Percentiles rank a stretch among this genome's conserved stretches.
phyloP scores from a whole-genome alignment of 2,329 filamentous ascomycete species.

The Claviceps monticola region DNA sequence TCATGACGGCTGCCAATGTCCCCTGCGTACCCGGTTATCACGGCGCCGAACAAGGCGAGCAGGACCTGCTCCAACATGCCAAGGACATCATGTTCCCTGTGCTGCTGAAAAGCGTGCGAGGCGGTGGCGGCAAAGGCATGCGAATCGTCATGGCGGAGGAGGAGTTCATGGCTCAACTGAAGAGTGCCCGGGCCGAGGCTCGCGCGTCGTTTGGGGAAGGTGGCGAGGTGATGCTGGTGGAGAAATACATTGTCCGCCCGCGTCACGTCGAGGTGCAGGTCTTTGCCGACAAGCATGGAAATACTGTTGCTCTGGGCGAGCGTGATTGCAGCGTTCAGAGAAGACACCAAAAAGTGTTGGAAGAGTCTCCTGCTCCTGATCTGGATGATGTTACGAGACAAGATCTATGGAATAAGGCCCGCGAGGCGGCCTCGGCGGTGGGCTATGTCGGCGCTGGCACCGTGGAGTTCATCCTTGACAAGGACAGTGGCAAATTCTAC shows the following conservation, averaged over 20 bases:
- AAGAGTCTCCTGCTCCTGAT: slow-evolving; percentile 72
- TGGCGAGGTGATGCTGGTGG: slow-evolving; percentile 68
- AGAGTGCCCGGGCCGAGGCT: slow-evolving; percentile 62
- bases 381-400: slow-evolving; percentile 42
- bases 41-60: slow-evolving; percentile 62
- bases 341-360: slow-evolving; percentile 80
- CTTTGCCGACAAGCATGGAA: slow-evolving; percentile 69
- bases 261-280: slow-evolving; percentile 85
- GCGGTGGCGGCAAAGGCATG: slow-evolving; percentile 77
- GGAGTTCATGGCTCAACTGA: slow-evolving; percentile 58
- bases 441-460: slow-evolving; percentile 84
- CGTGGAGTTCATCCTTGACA: slow-evolving; percentile 82
- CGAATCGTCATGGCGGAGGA: slow-evolving; percentile 54
- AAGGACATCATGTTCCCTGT: slow-evolving; percentile 56
- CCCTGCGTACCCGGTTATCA: slow-evolving; percentile 96
- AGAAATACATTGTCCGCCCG: slow-evolving; percentile 66
- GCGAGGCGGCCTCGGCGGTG: slow-evolving; percentile 56
- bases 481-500: slow-evolving; percentile 66
- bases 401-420: slow-evolving; percentile 52
- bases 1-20: slow-evolving; percentile 90
- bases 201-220: slow-evolving; percentile 68
- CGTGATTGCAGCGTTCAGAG: slow-evolving; percentile 80
- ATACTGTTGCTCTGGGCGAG: slow-evolving; percentile 74
- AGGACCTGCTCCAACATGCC: slow-evolving; percentile 51
- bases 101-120: slow-evolving; percentile 66